Conservation (phyloP, 257 asterid genomes). For the Coffea eugenioides region DNA sequence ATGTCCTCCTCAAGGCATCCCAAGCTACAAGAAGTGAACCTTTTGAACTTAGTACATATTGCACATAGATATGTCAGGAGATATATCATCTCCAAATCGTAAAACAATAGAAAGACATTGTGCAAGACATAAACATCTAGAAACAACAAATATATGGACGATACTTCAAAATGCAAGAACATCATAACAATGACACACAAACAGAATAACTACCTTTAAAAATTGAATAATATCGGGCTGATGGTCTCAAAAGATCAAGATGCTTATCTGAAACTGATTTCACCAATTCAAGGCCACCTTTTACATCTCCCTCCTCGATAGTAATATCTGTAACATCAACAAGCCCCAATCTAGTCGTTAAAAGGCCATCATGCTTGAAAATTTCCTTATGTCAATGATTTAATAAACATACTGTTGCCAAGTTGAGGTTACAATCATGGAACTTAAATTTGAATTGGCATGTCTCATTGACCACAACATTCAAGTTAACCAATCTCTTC, state of each 20-base stretch:
- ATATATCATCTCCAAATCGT: background rate
- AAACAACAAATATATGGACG: background rate
- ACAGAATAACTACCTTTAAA: conserved; percentile 66
- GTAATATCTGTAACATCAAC: conserved; percentile 72
- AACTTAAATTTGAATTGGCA: background rate
- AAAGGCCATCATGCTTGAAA: conserved; percentile 10
- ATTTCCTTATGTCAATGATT: background rate
- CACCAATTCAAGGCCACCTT: conserved; percentile 72
- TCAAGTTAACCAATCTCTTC: background rate
- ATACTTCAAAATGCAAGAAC: background rate
- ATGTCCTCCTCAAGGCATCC: background rate
- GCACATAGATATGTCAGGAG: background rate
- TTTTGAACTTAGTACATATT: background rate
- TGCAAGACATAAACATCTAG: background rate
- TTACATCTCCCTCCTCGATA: conserved; percentile 69
- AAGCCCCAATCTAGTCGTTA: conserved; percentile 39
- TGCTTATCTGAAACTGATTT: conserved; percentile 85
- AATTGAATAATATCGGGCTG: conserved; percentile 78
- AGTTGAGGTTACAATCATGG: background rate
- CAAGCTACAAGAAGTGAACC: background rate
- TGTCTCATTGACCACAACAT: background rate
- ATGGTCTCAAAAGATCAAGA: conserved; percentile 94
- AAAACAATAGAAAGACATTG: background rate
- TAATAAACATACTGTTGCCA: background rate
- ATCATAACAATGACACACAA: background rate